These are phyloP conservation scores for Marasmius oreades DNA, from an alignment of 1,284 basidiomycete genomes.

Conservation along the genomic window DNA sequence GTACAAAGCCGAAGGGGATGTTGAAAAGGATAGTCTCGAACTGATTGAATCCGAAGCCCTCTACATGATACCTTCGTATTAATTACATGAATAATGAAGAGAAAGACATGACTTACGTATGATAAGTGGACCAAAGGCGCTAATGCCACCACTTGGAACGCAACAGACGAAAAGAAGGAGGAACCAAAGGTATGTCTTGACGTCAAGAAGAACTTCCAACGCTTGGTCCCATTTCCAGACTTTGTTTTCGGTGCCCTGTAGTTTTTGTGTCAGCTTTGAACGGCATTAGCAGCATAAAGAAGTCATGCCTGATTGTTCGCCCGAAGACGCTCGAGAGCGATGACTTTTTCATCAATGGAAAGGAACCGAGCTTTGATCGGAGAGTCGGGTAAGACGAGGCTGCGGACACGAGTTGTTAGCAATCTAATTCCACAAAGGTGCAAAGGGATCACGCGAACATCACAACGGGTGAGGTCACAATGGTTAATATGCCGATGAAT, in stretches of 20 bases:
- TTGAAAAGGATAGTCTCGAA: constrained; percentile 45
- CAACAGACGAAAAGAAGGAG: constrained; percentile 37
- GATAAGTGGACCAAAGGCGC: constrained; percentile 41
- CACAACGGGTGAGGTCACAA: constrained; percentile 41
- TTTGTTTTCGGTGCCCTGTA: constrained; percentile 28
- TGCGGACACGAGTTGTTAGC: constrained; percentile 9
- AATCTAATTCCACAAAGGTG: constrained; percentile 26
- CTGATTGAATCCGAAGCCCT: constrained; percentile 33
- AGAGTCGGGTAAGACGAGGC: constrained; percentile 37
- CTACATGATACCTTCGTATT: constrained; percentile 12
- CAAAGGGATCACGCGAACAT: constrained; percentile 27
- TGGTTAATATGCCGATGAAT: constrained; percentile 44
- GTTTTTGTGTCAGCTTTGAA: neutral
- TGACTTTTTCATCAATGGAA: constrained; percentile 35
- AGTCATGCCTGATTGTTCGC: constrained; percentile 35
- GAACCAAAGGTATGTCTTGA: constrained; percentile 44
- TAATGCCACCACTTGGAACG: constrained; percentile 38
- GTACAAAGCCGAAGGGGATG: constrained; percentile 45
- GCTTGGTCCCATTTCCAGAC: constrained; percentile 45
- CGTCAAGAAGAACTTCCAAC: constrained; percentile 36
- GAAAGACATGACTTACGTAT: constrained; percentile 26
- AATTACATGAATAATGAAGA: neutral
- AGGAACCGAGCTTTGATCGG: constrained; percentile 37
- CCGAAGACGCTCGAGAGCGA: constrained; percentile 39
- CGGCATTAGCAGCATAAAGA: neutral